phyloP scores from a whole-genome alignment of 441 rosid species.

The Pelargonium myrrhifolium region DNA sequence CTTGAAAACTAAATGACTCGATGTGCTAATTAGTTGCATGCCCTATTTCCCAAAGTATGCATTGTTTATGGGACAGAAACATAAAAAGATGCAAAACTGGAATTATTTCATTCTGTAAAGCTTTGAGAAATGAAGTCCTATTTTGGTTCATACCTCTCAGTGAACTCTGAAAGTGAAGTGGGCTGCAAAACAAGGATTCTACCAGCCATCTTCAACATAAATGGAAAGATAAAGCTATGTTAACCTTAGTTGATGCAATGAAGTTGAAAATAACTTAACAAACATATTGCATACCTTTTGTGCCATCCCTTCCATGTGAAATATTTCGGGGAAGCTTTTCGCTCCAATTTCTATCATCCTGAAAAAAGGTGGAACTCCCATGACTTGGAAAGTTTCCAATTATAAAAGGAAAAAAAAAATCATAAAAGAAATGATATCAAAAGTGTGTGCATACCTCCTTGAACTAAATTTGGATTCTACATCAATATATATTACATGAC shows the following conservation, averaged over 20 bases:
- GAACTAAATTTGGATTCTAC: conserved; percentile 85
- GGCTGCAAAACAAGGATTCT: conserved; percentile 74
- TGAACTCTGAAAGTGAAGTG: conserved; percentile 62
- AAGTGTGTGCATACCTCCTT: conserved; percentile 42
- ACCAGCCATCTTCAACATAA: conserved; percentile 67
- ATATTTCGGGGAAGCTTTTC: conserved; percentile 69
- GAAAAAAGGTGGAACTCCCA: conserved; percentile 16
- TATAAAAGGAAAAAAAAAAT: neutral
- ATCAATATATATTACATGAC: conserved; percentile 66
- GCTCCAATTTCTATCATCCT: conserved; percentile 86
- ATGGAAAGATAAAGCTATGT: conserved; percentile 2
- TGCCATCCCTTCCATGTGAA: conserved; percentile 61
- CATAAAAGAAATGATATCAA: neutral
- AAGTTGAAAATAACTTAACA: conserved; percentile 14
- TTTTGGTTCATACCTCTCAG: conserved; percentile 47
- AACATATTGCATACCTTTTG: conserved; percentile 45
- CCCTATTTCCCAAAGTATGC: neutral
- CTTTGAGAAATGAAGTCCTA: conserved; percentile 8
- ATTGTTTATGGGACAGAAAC: too few relatives aligned
- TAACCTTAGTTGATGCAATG: conserved; percentile 4
- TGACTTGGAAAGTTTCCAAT: neutral
- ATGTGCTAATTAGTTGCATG: neutral
- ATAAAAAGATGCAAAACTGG: neutral
- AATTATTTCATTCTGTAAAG: neutral
- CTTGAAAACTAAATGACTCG: neutral